A percentile compares a stretch with the other conserved stretches of the same genome.
phyloP scores from a whole-genome alignment of 345 rosid genomes.

The Barbarea vulgaris region DNA sequence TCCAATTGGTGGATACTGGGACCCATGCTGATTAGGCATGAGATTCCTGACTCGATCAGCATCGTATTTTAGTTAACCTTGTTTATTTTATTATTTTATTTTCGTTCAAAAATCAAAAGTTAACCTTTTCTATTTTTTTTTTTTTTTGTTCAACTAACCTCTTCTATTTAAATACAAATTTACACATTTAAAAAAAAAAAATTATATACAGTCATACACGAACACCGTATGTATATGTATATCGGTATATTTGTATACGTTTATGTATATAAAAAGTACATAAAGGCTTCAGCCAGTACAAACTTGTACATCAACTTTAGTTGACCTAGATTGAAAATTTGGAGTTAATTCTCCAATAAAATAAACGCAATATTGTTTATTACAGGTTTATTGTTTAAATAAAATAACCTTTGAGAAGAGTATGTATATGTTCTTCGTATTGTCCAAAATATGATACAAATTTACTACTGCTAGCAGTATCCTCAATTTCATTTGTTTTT shows the following conservation, averaged over 20 bases:
- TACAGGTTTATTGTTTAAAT: slow-evolving; percentile 9
- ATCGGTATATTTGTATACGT: not conserved
- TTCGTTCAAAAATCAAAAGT: not conserved
- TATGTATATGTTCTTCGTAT: not conserved
- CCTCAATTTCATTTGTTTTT: not conserved
- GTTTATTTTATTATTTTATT: not conserved
- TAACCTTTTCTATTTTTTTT: not conserved
- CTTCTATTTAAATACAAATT: not conserved
- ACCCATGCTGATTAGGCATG: slow-evolving; percentile 41
- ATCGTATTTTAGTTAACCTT: slow-evolving; percentile 3
- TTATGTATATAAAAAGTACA: slow-evolving; percentile 10
- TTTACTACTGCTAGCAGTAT: not conserved
- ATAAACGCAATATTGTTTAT: not conserved
- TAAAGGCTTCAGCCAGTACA: not conserved
- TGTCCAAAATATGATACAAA: not conserved
- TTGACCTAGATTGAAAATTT: slow-evolving; percentile 27
- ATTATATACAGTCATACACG: not conserved
- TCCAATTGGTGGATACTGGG: slow-evolving; percentile 27
- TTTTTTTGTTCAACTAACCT: not conserved
- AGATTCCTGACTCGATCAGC: slow-evolving; percentile 41
- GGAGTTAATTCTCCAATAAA: slow-evolving; percentile 19
- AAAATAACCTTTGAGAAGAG: not conserved
- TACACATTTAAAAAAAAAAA: not conserved
- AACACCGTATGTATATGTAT: slow-evolving; percentile 14
- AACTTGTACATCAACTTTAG: slow-evolving; percentile 28